phyloP scores from a whole-genome alignment of 768 basidiomycete genomes.

The Tephrocybe sp. region DNA sequence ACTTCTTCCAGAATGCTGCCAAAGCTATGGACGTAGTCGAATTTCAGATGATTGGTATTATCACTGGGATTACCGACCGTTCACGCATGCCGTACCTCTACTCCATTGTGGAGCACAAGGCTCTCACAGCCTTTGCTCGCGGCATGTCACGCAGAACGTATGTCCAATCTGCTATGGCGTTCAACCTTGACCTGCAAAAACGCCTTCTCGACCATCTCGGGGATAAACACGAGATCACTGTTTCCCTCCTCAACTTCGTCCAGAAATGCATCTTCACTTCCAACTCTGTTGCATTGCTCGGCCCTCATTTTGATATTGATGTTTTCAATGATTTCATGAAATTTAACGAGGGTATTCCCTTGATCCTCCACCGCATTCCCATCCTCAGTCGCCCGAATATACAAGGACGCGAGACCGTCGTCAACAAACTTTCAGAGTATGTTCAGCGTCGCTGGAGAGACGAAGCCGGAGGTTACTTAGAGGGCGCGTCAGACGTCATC shows the following conservation, averaged over 20 bases:
- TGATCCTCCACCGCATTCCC: constrained; percentile 6
- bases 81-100: constrained; percentile 8
- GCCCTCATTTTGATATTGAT: constrained; percentile 8
- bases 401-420: not conserved
- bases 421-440: constrained; percentile 6
- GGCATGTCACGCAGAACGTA: constrained; percentile 7
- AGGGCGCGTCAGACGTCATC: constrained; percentile 9
- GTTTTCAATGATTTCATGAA: constrained; percentile 7
- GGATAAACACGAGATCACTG: not conserved
- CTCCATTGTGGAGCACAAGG: constrained; percentile 7
- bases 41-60: constrained; percentile 9
- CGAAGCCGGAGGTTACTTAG: constrained; percentile 8
- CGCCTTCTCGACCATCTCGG: constrained; percentile 3
- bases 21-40: constrained; percentile 9
- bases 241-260: constrained; percentile 5
- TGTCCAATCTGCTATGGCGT: constrained; percentile 7
- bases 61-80: constrained; percentile 7
- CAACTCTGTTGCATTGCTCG: constrained; percentile 5
- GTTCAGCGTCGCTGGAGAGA: constrained; percentile 7
- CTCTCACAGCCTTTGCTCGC: constrained; percentile 7
- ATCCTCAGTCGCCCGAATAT: not conserved
- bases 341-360: constrained; percentile 4
- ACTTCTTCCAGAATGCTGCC: constrained; percentile 6
- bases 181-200: constrained; percentile 6
- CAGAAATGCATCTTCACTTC: constrained; percentile 6